Evolutionary conservation across 2,329 filamentous ascomycete genomes (phyloP), one percentile per base, ranked within the genome.

Genomic region (Arthrocladium fulminans): DNA sequence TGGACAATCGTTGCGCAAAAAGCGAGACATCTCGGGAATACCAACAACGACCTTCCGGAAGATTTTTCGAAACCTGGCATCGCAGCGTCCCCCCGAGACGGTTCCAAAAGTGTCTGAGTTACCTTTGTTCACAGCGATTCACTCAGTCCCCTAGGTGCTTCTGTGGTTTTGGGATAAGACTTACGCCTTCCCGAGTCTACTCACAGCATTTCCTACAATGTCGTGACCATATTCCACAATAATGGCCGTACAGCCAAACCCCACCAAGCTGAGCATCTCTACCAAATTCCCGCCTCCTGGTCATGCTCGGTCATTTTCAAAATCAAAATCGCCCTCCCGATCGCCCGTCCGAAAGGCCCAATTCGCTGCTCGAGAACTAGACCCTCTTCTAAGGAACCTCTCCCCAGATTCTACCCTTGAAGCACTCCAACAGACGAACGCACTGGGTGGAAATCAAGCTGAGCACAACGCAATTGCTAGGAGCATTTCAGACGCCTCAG

Each of bases 401-500:
- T 77, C 75, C 10, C 74, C 75, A 6, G 71, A 75, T 50, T 69
- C 72, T 15, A 78, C 75, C 4, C 60, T 78, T 10, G 63, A 69
- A 51, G 73, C 74, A 22, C 70, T 78, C 24, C 65, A 67, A 30
- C 64, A 65, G 1, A 67, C 66, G 23, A 63, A 70, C 39, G 66
- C 64, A 0, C 64, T 72, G 3, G 62, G 64, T 6, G 62, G 60
- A n/a, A 63, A 66, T 39, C 63, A 63, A 53, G 58, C 58, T 19
- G 62, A 67, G 10, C 62, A 70, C 41, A 64, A 67, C 57, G 61
- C 67, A 24, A 60, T 73, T 13, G 60, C 64, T 24, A 65, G 66
- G 41, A 77, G 75, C 61, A 77, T 81, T 54, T 70, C 74, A 2
- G 67, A 70, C 50, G 75, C 77, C 9, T 77, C 77, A 2, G 63